These are phyloP conservation scores for Hirschioporus abietinus DNA, from an alignment of 768 basidiomycete species.

Conservation along the genomic window DNA sequence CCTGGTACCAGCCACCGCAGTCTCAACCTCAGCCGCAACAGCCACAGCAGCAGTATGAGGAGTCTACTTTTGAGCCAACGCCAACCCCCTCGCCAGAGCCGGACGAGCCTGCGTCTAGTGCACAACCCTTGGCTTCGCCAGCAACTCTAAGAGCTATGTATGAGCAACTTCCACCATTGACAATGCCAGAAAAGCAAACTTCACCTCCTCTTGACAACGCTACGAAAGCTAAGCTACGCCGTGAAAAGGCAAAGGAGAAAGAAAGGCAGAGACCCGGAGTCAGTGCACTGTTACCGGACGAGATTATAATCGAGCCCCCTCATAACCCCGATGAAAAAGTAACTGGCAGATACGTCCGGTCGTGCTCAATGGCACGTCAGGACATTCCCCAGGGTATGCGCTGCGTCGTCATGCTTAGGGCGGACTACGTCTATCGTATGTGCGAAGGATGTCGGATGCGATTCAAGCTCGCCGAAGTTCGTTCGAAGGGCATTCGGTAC, in stretches of 20 bases:
- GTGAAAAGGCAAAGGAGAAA: neutral
- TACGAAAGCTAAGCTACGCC: neutral
- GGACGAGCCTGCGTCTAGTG: neutral
- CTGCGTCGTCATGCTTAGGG: neutral
- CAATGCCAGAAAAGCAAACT: neutral
- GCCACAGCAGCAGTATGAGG: neutral
- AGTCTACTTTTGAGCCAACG: too few species aligned
- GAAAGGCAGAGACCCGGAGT: neutral
- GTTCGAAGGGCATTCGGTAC: neutral
- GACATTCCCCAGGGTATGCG: neutral
- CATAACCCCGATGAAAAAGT: slow-evolving; percentile 1
- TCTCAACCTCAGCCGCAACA: neutral
- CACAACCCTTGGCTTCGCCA: neutral
- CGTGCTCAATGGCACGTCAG: neutral
- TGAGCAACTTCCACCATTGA: neutral
- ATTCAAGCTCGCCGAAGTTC: slow-evolving; percentile 1
- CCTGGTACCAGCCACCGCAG: neutral
- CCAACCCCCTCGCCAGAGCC: neutral
- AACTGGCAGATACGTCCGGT: neutral
- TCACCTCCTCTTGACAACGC: neutral
- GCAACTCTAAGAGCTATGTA: neutral
- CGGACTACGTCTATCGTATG: neutral
- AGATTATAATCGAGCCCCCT: neutral
- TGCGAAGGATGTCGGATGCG: slow-evolving; percentile 4
- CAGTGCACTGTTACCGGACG: neutral